Conservation (phyloP, 768 basidiomycete species). For the Kwoniella bestiolae region DNA sequence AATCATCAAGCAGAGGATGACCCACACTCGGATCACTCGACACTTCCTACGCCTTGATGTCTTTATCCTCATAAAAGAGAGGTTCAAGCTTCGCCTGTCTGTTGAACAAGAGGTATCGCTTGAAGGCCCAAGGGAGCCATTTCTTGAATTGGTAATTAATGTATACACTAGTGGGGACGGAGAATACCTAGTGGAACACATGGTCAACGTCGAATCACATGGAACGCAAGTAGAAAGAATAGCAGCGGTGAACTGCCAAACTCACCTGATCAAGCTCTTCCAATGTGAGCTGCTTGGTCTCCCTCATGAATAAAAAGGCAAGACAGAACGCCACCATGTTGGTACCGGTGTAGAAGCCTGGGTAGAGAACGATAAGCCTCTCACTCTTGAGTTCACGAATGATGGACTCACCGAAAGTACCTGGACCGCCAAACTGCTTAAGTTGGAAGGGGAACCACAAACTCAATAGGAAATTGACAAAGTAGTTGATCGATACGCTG, state of each 20-base stretch:
- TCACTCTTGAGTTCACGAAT: conserved; percentile 63
- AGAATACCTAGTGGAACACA: conserved; percentile 38
- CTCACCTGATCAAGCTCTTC: conserved; percentile 42
- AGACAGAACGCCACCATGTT: conserved; percentile 47
- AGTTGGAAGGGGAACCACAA: conserved; percentile 62
- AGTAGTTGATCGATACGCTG: conserved; percentile 37
- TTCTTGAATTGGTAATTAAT: conserved; percentile 40
- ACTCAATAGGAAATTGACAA: conserved; percentile 44
- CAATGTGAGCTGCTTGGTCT: conserved; percentile 30
- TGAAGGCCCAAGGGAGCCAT: conserved; percentile 49
- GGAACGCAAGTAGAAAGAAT: no score
- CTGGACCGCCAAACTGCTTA: conserved; percentile 68
- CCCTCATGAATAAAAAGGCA: conserved; percentile 32
- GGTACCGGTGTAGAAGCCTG: conserved; percentile 51
- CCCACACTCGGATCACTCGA: no score
- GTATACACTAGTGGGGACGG: conserved; percentile 42
- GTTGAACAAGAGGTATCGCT: conserved; percentile 48
- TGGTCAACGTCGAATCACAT: not conserved
- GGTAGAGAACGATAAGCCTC: no score
- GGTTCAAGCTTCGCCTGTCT: conserved; percentile 1
- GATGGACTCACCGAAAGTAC: conserved; percentile 71
- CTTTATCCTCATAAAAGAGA: conserved; percentile 15
- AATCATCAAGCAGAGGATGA: no score
- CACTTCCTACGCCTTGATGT: conserved; percentile 14
- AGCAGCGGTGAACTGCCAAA: not conserved